These are phyloP conservation scores for Solanum rostratum DNA, from an alignment of 257 asterid genomes.

Conservation along the genomic window DNA sequence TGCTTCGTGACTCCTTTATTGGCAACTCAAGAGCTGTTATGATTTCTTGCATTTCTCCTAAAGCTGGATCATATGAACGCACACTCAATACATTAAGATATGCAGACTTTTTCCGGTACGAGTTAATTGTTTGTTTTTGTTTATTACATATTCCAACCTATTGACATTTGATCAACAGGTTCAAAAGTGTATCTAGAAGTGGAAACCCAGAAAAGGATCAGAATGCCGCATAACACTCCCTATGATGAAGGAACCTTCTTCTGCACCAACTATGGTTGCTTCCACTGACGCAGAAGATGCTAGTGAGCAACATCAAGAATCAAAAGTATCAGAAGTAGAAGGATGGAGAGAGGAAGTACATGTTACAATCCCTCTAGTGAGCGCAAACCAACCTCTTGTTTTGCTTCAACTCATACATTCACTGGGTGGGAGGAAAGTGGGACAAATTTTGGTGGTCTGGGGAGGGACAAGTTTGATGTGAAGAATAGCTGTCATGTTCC, in stretches of 20 bases:
- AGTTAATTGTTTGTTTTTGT: neutral
- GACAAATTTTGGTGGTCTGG: constrained; percentile 25
- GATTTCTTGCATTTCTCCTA: constrained; percentile 98
- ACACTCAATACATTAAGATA: constrained; percentile 96
- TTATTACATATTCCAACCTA: constrained; percentile 6
- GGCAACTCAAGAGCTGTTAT: constrained; percentile 95
- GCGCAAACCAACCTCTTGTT: constrained; percentile 30
- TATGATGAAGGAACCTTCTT: constrained; percentile 43
- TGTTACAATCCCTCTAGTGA: constrained; percentile 34
- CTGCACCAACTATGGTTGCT: constrained; percentile 37
- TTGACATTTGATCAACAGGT: constrained; percentile 40
- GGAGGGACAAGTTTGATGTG: constrained; percentile 35
- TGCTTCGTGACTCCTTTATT: constrained; percentile 91
- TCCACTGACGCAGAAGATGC: constrained; percentile 48
- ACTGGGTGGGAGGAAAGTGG: constrained; percentile 49
- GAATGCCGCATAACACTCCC: constrained; percentile 38
- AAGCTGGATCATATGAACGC: constrained; percentile 95
- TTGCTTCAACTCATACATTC: constrained; percentile 30
- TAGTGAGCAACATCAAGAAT: constrained; percentile 45
- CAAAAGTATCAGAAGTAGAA: constrained; percentile 45
- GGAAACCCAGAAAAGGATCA: constrained; percentile 78
- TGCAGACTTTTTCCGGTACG: constrained; percentile 55
- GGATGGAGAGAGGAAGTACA: constrained; percentile 47
- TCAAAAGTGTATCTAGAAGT: constrained; percentile 84
- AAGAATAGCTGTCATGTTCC: constrained; percentile 34